Base-by-base conservation (phyloP, 2,329 filamentous ascomycete genomes). In the Xylaria sp. region DNA sequence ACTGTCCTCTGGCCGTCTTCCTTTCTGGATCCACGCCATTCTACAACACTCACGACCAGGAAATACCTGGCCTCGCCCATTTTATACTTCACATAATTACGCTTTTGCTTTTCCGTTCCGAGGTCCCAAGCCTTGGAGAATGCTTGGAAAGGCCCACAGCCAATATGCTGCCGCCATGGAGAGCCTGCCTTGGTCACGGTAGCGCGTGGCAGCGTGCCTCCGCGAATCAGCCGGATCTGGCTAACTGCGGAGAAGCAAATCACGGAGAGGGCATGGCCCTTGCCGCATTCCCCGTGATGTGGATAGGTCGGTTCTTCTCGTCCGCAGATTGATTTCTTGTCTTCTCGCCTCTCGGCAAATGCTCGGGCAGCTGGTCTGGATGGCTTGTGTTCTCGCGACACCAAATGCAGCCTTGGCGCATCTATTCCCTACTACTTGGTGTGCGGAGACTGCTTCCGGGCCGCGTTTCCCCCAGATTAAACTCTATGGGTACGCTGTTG, bases 401-500 rank as follows among this genome's bases (percentile, higher is more conserved):
- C 38, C 63, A 49, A 49, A 60, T 42, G 59, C 48, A 38, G 23
- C 36, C n/a, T 44, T 36, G 6, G 23, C 20, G 59, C 53, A 36
- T 58, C 51, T 33, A 33, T 33, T 33, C 33, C 33, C 33, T 33
- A 13, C 36, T 28, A 36, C 13, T 69, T 57, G 49, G 42, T 31
- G 63, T 67, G 66, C 59, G 54, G 59, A 65, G 62, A 57, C 20
- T 67, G 49, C 57, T 70, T 71, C 74, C 75, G 75, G 73, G 51
- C 75, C 74, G 74, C 57, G 71, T 74, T 75, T 74, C 71, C 74
- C 68, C 69, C 58, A 72, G 63, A 74, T 76, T 75, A 75, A 76
- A 71, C 72, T 67, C 36, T 38, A 71, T 56, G 33, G 44, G 63
- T 23, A 10, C 44, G 44, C 44, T 15, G 38, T 36, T 58, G 63